Percentiles rank a stretch among this genome's conserved stretches.
Conservation (phyloP, 2,329 filamentous ascomycete genomes). For the Alternaria sp. region DNA sequence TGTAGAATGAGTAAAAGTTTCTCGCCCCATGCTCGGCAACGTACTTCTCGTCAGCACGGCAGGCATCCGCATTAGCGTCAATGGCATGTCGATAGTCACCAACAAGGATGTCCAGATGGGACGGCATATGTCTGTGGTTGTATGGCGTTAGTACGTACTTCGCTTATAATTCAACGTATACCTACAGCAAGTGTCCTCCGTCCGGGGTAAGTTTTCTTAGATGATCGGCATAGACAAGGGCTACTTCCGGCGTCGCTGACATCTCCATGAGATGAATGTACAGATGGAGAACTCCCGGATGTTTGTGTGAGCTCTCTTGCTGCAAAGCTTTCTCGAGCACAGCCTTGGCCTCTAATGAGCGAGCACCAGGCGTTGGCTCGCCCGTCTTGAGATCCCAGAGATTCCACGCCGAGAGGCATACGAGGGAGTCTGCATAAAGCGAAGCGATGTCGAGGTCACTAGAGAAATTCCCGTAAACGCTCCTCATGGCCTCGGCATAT, state of each 20-base stretch:
- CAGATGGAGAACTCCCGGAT: conserved; percentile 76
- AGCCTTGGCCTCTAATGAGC: conserved; percentile 66
- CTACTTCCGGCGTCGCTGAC: conserved; percentile 72
- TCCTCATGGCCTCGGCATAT: conserved; percentile 70
- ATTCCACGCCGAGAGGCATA: conserved; percentile 72
- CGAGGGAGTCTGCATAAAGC: conserved; percentile 71
- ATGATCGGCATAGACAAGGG: conserved; percentile 67
- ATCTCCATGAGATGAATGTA: conserved; percentile 85
- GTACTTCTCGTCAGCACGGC: conserved; percentile 73
- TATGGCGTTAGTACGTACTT: neutral
- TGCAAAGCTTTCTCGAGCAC: conserved; percentile 68
- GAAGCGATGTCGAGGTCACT: conserved; percentile 70
- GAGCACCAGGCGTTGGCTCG: conserved; percentile 62
- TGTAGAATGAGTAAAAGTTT: conserved; percentile 82
- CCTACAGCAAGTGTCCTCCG: conserved; percentile 68
- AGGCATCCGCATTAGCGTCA: conserved; percentile 71
- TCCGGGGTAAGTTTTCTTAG: conserved; percentile 73
- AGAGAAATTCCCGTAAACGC: conserved; percentile 62
- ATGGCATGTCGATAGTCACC: conserved; percentile 76
- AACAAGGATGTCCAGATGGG: conserved; percentile 76
- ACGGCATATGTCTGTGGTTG: conserved; percentile 70
- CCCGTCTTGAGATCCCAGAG: conserved; percentile 70
- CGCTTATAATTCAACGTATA: neutral
- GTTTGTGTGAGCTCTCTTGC: conserved; percentile 59
- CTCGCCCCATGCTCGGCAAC: conserved; percentile 66